These are phyloP conservation scores for Domatiomyces globalis DNA, from an alignment of 2,329 filamentous ascomycete species.

Conservation along the genomic window DNA sequence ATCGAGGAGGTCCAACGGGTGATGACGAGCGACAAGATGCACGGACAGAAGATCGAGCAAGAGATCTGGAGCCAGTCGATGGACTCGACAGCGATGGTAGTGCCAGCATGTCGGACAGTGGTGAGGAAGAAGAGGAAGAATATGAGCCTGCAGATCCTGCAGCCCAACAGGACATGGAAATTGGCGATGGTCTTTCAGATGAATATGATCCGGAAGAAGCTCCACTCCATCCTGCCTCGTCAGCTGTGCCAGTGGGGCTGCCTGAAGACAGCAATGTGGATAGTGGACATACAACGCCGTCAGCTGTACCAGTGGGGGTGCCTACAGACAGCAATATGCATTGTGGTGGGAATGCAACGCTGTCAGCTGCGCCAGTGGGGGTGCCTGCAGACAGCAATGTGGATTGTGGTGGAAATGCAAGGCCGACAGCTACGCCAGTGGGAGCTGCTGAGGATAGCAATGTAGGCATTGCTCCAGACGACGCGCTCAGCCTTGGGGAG, in stretches of 20 bases:
- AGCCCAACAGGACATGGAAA: conserved; percentile 5
- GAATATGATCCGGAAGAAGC: conserved; percentile 24
- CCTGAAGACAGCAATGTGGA: background rate
- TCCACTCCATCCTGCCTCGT: conserved; percentile 5
- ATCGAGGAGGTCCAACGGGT: background rate
- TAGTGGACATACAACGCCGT: background rate
- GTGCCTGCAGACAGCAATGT: no score
- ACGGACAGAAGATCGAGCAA: background rate
- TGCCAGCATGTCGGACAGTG: conserved; percentile 19
- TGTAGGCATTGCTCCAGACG: background rate
- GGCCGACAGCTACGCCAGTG: no score
- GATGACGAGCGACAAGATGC: background rate
- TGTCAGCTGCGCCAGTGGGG: no score
- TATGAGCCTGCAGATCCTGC: conserved; percentile 14
- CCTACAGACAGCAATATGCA: no score
- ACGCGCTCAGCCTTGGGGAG: background rate
- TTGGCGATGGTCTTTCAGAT: conserved; percentile 9
- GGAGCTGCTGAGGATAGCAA: background rate
- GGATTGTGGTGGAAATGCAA: no score
- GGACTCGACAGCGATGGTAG: conserved; percentile 14
- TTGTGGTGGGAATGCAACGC: no score
- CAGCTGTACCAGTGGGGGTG: background rate
- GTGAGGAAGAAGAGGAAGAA: conserved; percentile 29
- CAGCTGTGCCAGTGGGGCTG: background rate
- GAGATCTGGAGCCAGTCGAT: background rate